Evolutionary conservation across 2,329 filamentous ascomycete genomes (phyloP).

Genomic region (Capronia americana): DNA sequence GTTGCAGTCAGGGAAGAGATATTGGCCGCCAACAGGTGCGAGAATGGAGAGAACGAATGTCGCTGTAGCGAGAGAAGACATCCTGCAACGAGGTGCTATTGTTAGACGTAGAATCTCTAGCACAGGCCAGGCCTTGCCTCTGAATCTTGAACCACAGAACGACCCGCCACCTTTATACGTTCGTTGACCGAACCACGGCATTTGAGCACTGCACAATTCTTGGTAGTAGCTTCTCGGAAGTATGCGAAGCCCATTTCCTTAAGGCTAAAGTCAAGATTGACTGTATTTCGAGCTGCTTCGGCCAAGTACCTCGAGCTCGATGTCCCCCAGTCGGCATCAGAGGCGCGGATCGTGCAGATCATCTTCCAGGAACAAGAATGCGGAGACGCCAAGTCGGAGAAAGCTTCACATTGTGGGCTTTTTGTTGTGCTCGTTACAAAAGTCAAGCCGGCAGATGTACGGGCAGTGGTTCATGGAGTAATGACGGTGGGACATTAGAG

Average conservation of each 20-base stretch:
- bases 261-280: background rate
- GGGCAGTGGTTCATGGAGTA: background rate
- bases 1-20: conserved; percentile 53
- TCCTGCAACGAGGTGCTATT: conserved; percentile 1
- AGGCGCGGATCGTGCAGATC: conserved; percentile 4
- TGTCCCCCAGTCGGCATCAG: background rate
- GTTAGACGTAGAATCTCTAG: background rate
- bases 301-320: background rate
- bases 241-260: background rate
- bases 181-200: conserved; percentile 4
- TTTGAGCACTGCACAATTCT: background rate
- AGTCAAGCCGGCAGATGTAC: conserved; percentile 5
- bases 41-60: conserved; percentile 3
- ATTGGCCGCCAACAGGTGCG: conserved; percentile 1
- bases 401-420: background rate
- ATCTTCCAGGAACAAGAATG: background rate
- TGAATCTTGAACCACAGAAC: background rate
- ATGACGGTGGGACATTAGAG: background rate
- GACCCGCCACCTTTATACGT: conserved; percentile 1
- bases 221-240: conserved; percentile 1
- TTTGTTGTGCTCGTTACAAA: background rate
- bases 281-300: background rate
- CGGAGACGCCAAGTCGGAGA: background rate
- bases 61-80: background rate
- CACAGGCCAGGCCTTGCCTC: background rate